Base-by-base conservation (phyloP, 2,329 filamentous ascomycete species). In the Emergomyces orientalis region DNA sequence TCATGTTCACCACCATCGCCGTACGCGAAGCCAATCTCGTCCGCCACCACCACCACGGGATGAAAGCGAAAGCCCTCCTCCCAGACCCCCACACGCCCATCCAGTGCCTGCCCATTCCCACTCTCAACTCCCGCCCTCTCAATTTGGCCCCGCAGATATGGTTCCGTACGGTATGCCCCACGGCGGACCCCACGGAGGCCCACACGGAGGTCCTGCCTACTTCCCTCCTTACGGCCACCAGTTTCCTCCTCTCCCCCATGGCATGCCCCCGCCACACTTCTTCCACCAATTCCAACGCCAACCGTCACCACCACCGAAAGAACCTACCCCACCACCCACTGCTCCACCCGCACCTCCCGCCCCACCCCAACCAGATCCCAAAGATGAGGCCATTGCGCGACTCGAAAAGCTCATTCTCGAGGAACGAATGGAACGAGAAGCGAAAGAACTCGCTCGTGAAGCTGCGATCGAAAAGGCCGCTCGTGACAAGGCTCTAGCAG, bases 381-480 rank as follows among this genome's bases (percentile, higher is more conserved):
- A 80, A 64, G 77, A 79, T 55, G 80, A 82, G 64, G 79, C 88
- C 62, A 85, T 87, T 65, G 78, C 78, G n/a, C 80, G 87, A 63
- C 81, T 87, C 65, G 80, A 84, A 65, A 81, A 88, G 67, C 74
- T 89, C 63, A 79, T 82, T 54, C 62, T 78, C 60, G 77, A 80
- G 19, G 76, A 80, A 63, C 73, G 75, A 57, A 71, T 66, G 13
- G 77, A 78, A 25, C 73, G 76, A 41, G 76, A 78, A 64, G 72
- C 71, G 37, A 71, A 74, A 54, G 77, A 78, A 66, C 74, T 73
- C 30, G 73, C 72, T 22, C 68, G 70, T 19, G 66, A 76, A 66
- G 79, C 77, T 63, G 75, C 75, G 11, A 76, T 81, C 57, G 82
- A 82, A 65, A 82, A 82, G 65, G 83, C 87, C 49, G 80, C 80